Conservation (phyloP, 352 stramenopile genomes). For the Phytophthora sp. region DNA sequence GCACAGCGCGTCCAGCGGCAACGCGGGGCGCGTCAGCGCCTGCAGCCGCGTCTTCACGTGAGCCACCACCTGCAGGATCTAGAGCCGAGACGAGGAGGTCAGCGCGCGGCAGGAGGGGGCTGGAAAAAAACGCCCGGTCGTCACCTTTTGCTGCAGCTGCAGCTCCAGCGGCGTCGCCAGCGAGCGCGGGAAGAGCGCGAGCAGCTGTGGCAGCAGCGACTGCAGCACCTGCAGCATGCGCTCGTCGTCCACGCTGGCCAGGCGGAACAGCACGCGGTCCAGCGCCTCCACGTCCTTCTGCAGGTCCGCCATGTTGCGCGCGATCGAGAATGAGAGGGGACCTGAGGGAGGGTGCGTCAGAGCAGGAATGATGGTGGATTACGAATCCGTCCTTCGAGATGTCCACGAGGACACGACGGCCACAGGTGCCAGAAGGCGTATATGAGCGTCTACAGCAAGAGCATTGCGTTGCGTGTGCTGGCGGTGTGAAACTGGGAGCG, state of each 20-base stretch:
- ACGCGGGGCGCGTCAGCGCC: conserved; percentile 43
- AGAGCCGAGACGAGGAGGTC: not conserved
- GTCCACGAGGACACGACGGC: not conserved
- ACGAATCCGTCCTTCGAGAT: not conserved
- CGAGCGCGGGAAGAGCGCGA: conserved; percentile 61
- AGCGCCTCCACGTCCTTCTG: conserved; percentile 69
- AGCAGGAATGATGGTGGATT: conserved; percentile 24
- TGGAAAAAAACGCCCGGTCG: not conserved
- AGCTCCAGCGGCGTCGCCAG: conserved; percentile 38
- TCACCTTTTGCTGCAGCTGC: conserved; percentile 78
- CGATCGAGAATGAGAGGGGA: conserved; percentile 15
- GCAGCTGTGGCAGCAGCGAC: conserved; percentile 68
- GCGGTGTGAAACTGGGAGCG: not conserved
- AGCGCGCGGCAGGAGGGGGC: too few relatives aligned
- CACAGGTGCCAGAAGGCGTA: not conserved
- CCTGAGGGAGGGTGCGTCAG: too few relatives aligned
- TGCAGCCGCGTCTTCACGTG: conserved; percentile 80
- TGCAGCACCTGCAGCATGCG: conserved; percentile 69
- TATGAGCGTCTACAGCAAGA: not conserved
- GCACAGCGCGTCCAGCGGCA: conserved; percentile 61
- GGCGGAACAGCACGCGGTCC: conserved; percentile 79
- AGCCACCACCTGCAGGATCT: conserved; percentile 78
- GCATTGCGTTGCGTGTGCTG: not conserved
- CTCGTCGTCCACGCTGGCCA: conserved; percentile 72
- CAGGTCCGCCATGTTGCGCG: conserved; percentile 29